Base-by-base conservation (phyloP, 2,329 filamentous ascomycete species). In the Paraphaeosphaeria minitans region DNA sequence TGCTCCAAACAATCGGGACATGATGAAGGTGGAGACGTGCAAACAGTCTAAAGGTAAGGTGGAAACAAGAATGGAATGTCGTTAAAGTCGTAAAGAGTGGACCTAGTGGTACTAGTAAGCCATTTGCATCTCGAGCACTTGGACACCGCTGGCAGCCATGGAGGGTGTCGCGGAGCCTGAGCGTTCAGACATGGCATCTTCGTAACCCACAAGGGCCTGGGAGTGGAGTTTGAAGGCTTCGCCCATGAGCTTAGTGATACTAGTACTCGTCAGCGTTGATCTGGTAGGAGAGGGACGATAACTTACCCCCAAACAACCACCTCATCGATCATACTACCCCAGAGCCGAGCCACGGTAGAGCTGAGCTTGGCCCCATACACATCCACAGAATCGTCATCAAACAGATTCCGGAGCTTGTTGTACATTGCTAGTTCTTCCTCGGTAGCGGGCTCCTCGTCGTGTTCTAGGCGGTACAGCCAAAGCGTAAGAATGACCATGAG, bases 231-330 rank as follows among this genome's bases (percentile, higher is more conserved):
- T 95, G 85, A 99, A 98, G 53, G 95, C 93, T 80, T 98, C 95
- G 71, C 95, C 95, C 91, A 98, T 97, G 52, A 98, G 87, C 75
- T 96, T 93, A 69, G 92, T 94, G 75, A 96, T 94, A 58, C 91
- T 94, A 71, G 24, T 41, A 31, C 51, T 49, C 53, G 78, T 88
- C 82, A 87, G 84, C 66, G 64, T 51, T 8, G 50, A 31, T 35
- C 56, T 53, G 51, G 45, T 37, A 1, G 7, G 29, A 22, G n/a
- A 19, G 24, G 19, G 29, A 31, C 27, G n/a, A 73, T 62, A 53
- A 90, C 93, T 87, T 89, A 97, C 93, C 95, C 95, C 95, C 95
- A 98, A 61, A 99, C 95, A 68, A 98, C 94, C 63, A 98, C 95
- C 80, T 97, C 95, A 75, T 98, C 95, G 65, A 98, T 88, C 90